Conservation (phyloP, 495 filamentous ascomycete genomes). For the Penicillium nucicola region DNA sequence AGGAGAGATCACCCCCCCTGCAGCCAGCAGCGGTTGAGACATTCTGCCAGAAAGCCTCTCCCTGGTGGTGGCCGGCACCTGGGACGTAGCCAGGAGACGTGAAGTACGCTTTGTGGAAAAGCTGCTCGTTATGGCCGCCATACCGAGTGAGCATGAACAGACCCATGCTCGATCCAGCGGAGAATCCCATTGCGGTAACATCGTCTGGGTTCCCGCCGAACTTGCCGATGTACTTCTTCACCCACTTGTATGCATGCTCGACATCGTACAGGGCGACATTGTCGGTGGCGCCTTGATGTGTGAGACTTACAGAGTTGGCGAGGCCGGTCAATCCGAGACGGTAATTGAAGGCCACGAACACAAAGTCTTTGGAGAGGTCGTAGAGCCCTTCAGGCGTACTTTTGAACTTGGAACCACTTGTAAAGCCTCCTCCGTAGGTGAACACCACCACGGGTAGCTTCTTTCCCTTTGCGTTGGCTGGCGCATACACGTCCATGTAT, state of each 20-base stretch:
- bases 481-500: constrained; percentile 40
- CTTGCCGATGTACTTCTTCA: constrained; percentile 34
- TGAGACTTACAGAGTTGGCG: constrained; percentile 41
- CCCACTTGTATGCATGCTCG: constrained; percentile 38
- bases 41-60: constrained; percentile 29
- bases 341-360: constrained; percentile 48
- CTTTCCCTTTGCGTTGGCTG: constrained; percentile 20
- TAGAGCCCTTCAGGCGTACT: constrained; percentile 22
- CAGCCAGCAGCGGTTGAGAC: constrained; percentile 32
- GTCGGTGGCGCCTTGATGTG: constrained; percentile 32
- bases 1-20: constrained; percentile 23
- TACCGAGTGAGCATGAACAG: constrained; percentile 38
- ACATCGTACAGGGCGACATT: constrained; percentile 53
- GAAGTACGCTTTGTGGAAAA: constrained; percentile 31
- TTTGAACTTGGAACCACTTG: constrained; percentile 28
- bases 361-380: constrained; percentile 35
- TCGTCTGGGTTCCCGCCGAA: constrained; percentile 43
- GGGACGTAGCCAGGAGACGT: constrained; percentile 36
- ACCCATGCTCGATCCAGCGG: constrained; percentile 39
- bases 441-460: constrained; percentile 38
- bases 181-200: constrained; percentile 45
- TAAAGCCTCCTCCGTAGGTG: constrained; percentile 44
- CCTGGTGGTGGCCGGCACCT: constrained; percentile 28
- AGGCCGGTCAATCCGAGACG: constrained; percentile 54
- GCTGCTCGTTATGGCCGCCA: constrained; percentile 30